Evolutionary conservation across 805 yeast genomes (phyloP).

Genomic region (Schwanniomyces occidentalis): DNA sequence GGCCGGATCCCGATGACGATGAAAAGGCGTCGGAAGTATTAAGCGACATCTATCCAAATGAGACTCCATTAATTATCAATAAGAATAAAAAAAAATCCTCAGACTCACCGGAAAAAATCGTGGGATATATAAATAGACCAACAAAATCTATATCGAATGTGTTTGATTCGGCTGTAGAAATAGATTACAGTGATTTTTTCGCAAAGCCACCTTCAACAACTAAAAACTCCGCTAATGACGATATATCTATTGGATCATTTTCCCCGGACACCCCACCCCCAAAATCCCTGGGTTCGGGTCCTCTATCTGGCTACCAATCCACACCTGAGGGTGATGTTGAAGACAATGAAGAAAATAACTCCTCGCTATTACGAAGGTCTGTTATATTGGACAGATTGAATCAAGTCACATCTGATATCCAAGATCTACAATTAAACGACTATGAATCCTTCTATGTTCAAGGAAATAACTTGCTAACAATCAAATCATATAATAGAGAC

Average conservation of each 20-base stretch:
- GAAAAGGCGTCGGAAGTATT: conserved; percentile 41
- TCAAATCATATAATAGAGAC: background rate
- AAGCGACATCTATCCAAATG: conserved; percentile 40
- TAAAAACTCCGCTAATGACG: conserved; percentile 13
- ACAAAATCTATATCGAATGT: conserved; percentile 2
- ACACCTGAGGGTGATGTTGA: conserved; percentile 7
- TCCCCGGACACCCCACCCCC: conserved; percentile 39
- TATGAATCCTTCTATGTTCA: conserved; percentile 11
- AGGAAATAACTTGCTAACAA: background rate
- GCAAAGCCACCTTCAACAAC: background rate
- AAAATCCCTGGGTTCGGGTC: conserved; percentile 4
- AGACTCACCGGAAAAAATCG: background rate
- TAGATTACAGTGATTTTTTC: background rate
- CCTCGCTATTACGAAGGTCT: conserved; percentile 29
- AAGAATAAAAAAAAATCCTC: conserved; percentile 18
- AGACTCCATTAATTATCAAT: conserved; percentile 33
- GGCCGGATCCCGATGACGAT: conserved; percentile 18
- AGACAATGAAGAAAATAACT: conserved; percentile 9
- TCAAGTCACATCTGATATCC: conserved; percentile 40
- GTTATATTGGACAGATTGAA: conserved; percentile 38
- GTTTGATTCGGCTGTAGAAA: background rate
- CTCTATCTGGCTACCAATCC: conserved; percentile 6
- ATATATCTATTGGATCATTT: conserved; percentile 35
- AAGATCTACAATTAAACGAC: conserved; percentile 26
- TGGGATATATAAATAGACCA: conserved; percentile 1